Evolutionary conservation across 257 asterid species (phyloP), one percentile per base, ranked within the genome.

Genomic region (Gentiana macrophylla): DNA sequence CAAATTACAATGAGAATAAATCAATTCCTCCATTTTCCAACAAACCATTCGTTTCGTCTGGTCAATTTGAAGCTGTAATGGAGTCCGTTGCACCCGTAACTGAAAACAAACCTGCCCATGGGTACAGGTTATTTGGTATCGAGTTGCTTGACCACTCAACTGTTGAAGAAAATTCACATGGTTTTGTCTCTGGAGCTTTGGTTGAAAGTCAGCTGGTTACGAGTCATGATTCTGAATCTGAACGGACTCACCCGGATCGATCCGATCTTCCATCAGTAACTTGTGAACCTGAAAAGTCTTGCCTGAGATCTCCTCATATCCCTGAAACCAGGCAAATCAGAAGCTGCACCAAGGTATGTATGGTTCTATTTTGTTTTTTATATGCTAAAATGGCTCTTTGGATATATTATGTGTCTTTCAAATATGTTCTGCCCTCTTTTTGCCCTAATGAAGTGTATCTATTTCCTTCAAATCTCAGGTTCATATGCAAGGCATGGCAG

Each of bases 401-500:
- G 15, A 52, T 8, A 15, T 15, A 15, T 15, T 15, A 15, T 15
- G 9, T 41, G 46, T 41, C 46, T 41, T 41, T 41, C 50, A 3
- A 32, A 44, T 13, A 0, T 33, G 51, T 44, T 1, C 50, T 60
- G 6, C 3, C n/a, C 8, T 44, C 3, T 36, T 35, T 50, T 3
- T 43, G 44, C 36, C 50, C 49, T 38, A 15, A 13, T 13, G 9
- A 50, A 13, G 46, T 36, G 45, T 55, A 32, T 5, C n/a, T 43
- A 33, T 50, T 50, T 57, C 38, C 50, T 60, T 13, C 13, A 11
- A 50, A 91, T 5, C 0, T 41, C 46, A 41, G 98, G 97, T 91
- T 63, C 97, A 81, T 72, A 83, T 91, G 97, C 95, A 87, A 85
- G 93, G 95, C 48, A 80, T 77, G 70, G 94, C 94, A 48, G 97